These are phyloP conservation scores for Pascua sp. DNA, from an alignment of 1,284 basidiomycete species.

Conservation along the genomic window DNA sequence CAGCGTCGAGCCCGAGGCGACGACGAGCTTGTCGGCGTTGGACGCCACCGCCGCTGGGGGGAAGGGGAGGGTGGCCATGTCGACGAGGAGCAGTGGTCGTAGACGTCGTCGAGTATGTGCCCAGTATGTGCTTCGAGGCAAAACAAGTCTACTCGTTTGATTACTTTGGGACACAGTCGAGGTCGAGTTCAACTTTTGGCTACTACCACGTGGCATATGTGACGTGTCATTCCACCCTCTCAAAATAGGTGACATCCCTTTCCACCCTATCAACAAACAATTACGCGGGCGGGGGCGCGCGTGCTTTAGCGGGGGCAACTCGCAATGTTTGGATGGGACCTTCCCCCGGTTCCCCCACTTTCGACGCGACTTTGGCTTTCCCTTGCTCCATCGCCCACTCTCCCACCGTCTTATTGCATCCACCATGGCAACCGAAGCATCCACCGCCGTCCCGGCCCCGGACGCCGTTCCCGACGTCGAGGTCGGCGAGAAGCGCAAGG, in stretches of 20 bases:
- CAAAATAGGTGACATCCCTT: no score
- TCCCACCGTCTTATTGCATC: conserved; percentile 6
- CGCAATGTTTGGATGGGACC: no score
- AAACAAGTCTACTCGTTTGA: not conserved
- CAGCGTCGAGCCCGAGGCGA: conserved; percentile 13
- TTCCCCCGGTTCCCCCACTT: not conserved
- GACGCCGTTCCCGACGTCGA: conserved; percentile 2
- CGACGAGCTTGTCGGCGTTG: conserved; percentile 2
- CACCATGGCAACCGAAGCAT: conserved; percentile 20
- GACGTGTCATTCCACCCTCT: not conserved
- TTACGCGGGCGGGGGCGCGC: no score
- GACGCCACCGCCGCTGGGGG: conserved; percentile 19
- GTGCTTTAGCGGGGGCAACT: no score
- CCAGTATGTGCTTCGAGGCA: no score
- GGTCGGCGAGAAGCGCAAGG: conserved; percentile 32
- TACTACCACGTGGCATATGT: not conserved
- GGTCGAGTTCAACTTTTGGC: no score
- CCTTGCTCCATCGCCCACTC: not conserved
- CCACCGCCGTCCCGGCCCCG: not conserved
- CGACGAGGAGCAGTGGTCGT: not conserved
- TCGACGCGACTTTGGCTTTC: not conserved
- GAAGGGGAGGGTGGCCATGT: conserved; percentile 6
- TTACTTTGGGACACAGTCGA: not conserved
- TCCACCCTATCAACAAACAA: no score
- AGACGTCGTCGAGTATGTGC: not conserved